These are phyloP conservation scores for Botrytis porri DNA, from an alignment of 2,329 filamentous ascomycete species.

Conservation along the genomic window DNA sequence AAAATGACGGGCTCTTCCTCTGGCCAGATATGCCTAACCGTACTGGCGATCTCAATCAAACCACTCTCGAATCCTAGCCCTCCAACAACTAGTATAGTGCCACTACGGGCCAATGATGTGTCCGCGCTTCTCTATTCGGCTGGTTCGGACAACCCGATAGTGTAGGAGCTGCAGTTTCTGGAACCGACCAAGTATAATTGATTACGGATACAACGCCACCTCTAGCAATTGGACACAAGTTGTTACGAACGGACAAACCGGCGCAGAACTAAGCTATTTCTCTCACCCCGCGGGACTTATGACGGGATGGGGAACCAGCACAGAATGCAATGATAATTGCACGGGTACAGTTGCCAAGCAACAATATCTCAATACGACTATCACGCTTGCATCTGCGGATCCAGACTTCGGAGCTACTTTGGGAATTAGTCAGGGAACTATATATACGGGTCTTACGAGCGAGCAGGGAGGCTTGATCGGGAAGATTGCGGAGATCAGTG, in stretches of 20 bases:
- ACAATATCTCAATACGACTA: constrained; percentile 42
- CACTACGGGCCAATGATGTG: constrained; percentile 42
- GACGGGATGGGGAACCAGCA: constrained; percentile 42
- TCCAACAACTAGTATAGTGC: constrained; percentile 45
- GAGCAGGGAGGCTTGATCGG: constrained; percentile 41
- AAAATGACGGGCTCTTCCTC: constrained; percentile 43
- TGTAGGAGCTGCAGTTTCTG: constrained; percentile 29
- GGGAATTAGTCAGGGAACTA: constrained; percentile 36
- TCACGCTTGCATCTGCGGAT: constrained; percentile 40
- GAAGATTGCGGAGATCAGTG: constrained; percentile 40
- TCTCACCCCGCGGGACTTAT: constrained; percentile 41
- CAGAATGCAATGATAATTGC: constrained; percentile 42
- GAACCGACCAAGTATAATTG: constrained; percentile 36
- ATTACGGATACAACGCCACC: constrained; percentile 32
- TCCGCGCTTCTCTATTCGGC: constrained; percentile 43
- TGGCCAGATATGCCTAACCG: constrained; percentile 48
- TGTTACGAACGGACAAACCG: constrained; percentile 41
- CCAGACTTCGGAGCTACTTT: constrained; percentile 36
- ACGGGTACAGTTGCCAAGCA: constrained; percentile 42
- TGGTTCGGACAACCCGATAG: constrained; percentile 43
- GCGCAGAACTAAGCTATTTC: constrained; percentile 39
- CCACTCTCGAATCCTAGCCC: constrained; percentile 43
- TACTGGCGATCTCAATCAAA: constrained; percentile 44
- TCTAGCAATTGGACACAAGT: constrained; percentile 29
- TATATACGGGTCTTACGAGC: constrained; percentile 38